Evolutionary conservation across 345 rosid species (phyloP).

Genomic region (Adansonia digitata): DNA sequence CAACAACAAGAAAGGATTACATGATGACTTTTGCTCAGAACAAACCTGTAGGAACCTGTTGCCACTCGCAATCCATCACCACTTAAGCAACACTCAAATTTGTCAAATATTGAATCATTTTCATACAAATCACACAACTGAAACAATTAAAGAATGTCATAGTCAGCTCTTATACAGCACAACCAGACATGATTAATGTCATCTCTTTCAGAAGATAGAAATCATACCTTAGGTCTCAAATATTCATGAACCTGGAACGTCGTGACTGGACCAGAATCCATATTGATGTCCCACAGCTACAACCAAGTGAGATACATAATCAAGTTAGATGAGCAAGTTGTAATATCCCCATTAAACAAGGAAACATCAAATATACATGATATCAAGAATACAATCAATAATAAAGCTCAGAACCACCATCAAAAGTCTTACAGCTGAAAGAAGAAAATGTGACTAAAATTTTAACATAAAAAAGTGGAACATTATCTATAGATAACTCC

Average conservation of each 20-base stretch:
- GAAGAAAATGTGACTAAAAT: background rate
- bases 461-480: background rate
- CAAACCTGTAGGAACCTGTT: conserved; percentile 96
- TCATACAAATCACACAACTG: conserved; percentile 98
- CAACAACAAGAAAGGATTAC: background rate
- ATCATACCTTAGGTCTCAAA: conserved; percentile 76
- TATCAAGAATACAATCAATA: background rate
- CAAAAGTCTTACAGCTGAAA: background rate
- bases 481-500: too few species aligned
- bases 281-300: conserved; percentile 92
- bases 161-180: conserved; percentile 13
- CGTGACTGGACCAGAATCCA: conserved; percentile 96
- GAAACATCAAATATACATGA: background rate
- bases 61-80: conserved; percentile 91
- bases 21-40: background rate
- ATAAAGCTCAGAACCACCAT: background rate
- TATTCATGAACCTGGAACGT: conserved; percentile 93
- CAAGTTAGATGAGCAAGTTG: conserved; percentile 13
- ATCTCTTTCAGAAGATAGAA: conserved; percentile 9
- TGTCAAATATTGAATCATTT: conserved; percentile 96
- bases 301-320: conserved; percentile 13
- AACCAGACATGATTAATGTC: background rate
- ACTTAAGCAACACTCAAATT: conserved; percentile 95
- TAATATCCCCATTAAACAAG: background rate
- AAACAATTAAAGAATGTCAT: conserved; percentile 14